Conservation (phyloP, 495 filamentous ascomycete genomes). For the Lasiosphaeria ovina region DNA sequence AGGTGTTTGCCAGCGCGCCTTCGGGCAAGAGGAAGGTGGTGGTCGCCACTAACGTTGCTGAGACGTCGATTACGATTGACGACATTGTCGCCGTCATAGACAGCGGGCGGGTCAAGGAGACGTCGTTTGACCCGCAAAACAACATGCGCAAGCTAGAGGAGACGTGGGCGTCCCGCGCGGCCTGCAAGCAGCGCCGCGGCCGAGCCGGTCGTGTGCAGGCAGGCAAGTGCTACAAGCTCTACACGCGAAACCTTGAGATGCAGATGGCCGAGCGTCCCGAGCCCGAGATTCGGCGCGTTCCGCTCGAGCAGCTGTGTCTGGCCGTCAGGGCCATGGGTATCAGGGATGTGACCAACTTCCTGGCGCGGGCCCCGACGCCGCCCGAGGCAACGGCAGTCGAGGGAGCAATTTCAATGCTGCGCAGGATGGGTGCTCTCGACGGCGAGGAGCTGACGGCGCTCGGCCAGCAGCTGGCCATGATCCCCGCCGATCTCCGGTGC, state of each 20-base stretch:
- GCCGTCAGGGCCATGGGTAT: slow-evolving; percentile 95
- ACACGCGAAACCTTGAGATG: slow-evolving; percentile 75
- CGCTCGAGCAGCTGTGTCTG: slow-evolving; percentile 89
- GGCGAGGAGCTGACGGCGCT: slow-evolving; percentile 83
- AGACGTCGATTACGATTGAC: slow-evolving; percentile 97
- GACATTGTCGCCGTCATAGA: slow-evolving; percentile 97
- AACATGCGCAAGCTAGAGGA: slow-evolving; percentile 94
- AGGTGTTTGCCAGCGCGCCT: slow-evolving; percentile 77
- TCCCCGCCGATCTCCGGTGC: slow-evolving; percentile 89
- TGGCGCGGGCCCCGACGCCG: slow-evolving; percentile 83
- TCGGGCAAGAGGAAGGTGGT: slow-evolving; percentile 84
- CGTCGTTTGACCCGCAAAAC: slow-evolving; percentile 84
- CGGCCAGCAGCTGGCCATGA: slow-evolving; percentile 86
- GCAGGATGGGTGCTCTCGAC: slow-evolving; percentile 83
- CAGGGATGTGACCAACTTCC: slow-evolving; percentile 71
- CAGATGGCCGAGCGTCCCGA: slow-evolving; percentile 90
- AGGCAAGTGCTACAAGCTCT: slow-evolving; percentile 93
- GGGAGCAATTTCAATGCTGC: slow-evolving; percentile 72
- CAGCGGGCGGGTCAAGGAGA: slow-evolving; percentile 92
- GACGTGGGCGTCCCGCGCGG: slow-evolving; percentile 91
- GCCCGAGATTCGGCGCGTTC: slow-evolving; percentile 89
- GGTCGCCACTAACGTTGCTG: slow-evolving; percentile 92
- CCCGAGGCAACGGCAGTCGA: slow-evolving; percentile 82
- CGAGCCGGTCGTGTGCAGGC: slow-evolving; percentile 89
- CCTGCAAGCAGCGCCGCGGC: slow-evolving; percentile 94